A percentile compares a stretch with the other conserved stretches of the same genome.
phyloP scores from a whole-genome alignment of 2,329 filamentous ascomycete genomes.

The Tolypocladium endophyticum region DNA sequence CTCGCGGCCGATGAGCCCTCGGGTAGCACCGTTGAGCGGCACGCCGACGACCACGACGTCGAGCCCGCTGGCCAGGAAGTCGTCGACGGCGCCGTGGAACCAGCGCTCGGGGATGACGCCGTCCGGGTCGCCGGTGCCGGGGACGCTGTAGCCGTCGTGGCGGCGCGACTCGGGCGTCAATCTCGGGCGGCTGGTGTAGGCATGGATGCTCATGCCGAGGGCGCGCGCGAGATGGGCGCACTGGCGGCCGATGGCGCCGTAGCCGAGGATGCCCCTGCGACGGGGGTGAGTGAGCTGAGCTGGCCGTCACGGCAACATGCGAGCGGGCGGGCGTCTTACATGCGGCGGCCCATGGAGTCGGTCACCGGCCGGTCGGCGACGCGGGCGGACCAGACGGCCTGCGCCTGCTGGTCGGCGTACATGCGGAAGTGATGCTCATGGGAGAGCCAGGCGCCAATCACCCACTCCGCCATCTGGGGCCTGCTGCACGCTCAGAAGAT shows the following conservation, averaged over 20 bases:
- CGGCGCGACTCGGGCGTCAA: slow-evolving; percentile 45
- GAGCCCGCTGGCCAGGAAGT: slow-evolving; percentile 30
- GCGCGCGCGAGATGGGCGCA: slow-evolving; percentile 38
- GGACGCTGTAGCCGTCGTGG: slow-evolving; percentile 52
- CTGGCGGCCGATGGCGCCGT: slow-evolving; percentile 34
- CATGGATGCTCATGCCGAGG: slow-evolving; percentile 57
- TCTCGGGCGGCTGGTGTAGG: slow-evolving; percentile 53
- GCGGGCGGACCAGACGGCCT: slow-evolving; percentile 14
- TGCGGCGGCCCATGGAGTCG: slow-evolving; percentile 22
- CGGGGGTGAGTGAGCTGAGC: not conserved
- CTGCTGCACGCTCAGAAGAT: slow-evolving; percentile 6
- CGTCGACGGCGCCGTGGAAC: slow-evolving; percentile 30
- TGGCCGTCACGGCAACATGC: too few species aligned
- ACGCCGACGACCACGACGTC: slow-evolving; percentile 32
- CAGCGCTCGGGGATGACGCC: slow-evolving; percentile 29
- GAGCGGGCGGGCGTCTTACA: slow-evolving; percentile 13
- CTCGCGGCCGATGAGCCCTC: slow-evolving; percentile 29
- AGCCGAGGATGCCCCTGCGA: slow-evolving; percentile 28
- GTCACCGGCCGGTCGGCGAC: slow-evolving; percentile 8
- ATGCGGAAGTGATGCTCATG: slow-evolving; percentile 19
- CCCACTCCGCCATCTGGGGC: slow-evolving; percentile 30
- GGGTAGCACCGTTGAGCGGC: slow-evolving; percentile 27
- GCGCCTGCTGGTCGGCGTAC: slow-evolving; percentile 18
- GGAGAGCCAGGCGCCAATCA: slow-evolving; percentile 23
- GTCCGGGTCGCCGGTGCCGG: slow-evolving; percentile 43